Percentiles rank a stretch among this genome's conserved stretches.
Conservation (phyloP, 371 early-diverging fungal species). For the Mortierella sp. region DNA sequence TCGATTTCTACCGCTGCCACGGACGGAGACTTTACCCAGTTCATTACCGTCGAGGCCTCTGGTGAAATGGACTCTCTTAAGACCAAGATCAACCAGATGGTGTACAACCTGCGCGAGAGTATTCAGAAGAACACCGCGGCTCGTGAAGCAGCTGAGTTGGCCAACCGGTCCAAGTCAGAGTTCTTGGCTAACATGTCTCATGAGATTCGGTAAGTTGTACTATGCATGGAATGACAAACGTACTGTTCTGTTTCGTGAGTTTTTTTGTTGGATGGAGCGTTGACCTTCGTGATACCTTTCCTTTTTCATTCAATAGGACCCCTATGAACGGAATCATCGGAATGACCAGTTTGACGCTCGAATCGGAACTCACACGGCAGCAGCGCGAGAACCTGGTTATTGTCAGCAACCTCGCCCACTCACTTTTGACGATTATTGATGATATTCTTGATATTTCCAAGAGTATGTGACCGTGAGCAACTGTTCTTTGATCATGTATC, state of each 20-base stretch:
- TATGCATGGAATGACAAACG: no score
- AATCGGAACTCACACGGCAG: constrained; percentile 77
- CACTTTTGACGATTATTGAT: constrained; percentile 80
- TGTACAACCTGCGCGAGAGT: constrained; percentile 73
- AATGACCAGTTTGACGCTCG: constrained; percentile 76
- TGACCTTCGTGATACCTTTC: background rate
- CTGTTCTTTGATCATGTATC: background rate
- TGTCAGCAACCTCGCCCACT: constrained; percentile 75
- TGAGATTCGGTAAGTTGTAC: constrained; percentile 59
- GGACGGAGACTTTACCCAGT: constrained; percentile 60
- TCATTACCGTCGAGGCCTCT: constrained; percentile 61
- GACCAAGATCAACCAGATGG: constrained; percentile 74
- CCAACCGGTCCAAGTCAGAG: constrained; percentile 80
- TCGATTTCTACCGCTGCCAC: constrained; percentile 67
- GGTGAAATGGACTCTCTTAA: constrained; percentile 60
- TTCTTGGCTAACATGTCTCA: constrained; percentile 85
- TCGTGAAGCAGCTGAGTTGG: constrained; percentile 79
- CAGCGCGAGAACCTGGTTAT: constrained; percentile 84
- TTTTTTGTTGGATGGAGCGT: background rate
- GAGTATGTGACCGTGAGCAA: constrained; percentile 50
- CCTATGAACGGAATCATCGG: constrained; percentile 88
- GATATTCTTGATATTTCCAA: constrained; percentile 89
- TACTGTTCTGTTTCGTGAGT: background rate
- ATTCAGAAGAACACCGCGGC: constrained; percentile 78
- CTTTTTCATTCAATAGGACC: constrained; percentile 64